phyloP scores from a whole-genome alignment of 345 rosid genomes.

The Triadica sebifera region DNA sequence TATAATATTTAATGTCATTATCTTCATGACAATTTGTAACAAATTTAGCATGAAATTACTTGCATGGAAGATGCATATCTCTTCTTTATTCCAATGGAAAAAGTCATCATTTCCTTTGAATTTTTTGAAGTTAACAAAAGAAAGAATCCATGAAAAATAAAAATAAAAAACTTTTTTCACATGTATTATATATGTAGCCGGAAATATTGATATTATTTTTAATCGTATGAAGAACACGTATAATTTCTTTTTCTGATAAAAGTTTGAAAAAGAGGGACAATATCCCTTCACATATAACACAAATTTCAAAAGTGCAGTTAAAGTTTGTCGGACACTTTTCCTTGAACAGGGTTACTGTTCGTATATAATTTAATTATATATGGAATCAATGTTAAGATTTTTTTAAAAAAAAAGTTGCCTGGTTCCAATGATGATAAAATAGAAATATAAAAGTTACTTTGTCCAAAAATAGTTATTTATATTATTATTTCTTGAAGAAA shows the following conservation, averaged over 20 bases:
- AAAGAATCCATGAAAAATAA: background rate
- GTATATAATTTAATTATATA: background rate
- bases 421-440: background rate
- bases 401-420: background rate
- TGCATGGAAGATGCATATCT: slow-evolving; percentile 1
- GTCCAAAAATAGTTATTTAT: too few relatives aligned
- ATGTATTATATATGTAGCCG: too few relatives aligned
- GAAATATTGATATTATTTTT: too few relatives aligned
- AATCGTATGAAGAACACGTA: too few relatives aligned
- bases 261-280: background rate
- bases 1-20: too few relatives aligned
- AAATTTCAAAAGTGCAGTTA: slow-evolving; percentile 10
- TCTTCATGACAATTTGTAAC: too few relatives aligned
- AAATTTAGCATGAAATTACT: background rate
- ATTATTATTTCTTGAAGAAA: background rate
- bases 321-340: background rate
- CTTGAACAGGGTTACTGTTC: background rate
- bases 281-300: background rate
- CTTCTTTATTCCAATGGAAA: background rate
- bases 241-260: too few relatives aligned
- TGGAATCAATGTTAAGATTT: background rate
- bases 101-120: background rate
- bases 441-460: background rate
- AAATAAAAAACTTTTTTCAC: background rate
- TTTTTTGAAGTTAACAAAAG: background rate